These are phyloP conservation scores for Omphalea diandra DNA, from an alignment of 441 rosid genomes.

Conservation along the genomic window DNA sequence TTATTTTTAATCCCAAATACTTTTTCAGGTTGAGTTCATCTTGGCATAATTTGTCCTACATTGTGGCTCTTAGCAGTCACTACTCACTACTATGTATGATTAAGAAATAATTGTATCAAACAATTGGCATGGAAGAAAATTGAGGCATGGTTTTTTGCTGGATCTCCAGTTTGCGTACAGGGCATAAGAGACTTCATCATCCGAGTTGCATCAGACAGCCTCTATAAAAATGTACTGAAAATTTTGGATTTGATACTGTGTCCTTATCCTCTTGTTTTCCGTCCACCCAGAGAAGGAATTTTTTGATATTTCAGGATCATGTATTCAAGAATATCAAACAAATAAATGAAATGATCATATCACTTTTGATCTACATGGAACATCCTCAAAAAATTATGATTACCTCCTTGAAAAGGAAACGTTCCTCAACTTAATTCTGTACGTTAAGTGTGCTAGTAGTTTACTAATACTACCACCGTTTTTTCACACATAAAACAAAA, in stretches of 20 bases:
- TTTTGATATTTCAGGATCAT: too few relatives aligned
- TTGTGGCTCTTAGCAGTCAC: not conserved
- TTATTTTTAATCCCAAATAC: too few relatives aligned
- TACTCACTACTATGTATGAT: too few relatives aligned
- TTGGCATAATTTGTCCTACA: not conserved
- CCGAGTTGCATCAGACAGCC: not conserved
- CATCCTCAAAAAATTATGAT: not conserved
- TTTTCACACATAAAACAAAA: slow-evolving; percentile 2
- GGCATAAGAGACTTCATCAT: not conserved
- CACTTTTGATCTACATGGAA: not conserved
- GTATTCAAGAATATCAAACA: not conserved
- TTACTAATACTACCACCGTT: not conserved
- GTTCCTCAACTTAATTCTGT: not conserved
- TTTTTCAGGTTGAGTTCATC: not conserved
- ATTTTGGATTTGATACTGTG: not conserved
- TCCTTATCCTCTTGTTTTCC: not conserved
- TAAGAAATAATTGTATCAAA: too few relatives aligned
- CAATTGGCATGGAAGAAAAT: too few relatives aligned
- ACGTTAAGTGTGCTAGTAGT: not conserved
- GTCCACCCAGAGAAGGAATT: not conserved
- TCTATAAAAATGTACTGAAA: not conserved
- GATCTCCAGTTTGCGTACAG: too few relatives aligned
- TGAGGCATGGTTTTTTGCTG: too few relatives aligned
- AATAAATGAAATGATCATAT: not conserved
- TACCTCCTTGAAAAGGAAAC: not conserved